Conservation (phyloP, 2,329 filamentous ascomycete species). For the Venturia carpophila region DNA sequence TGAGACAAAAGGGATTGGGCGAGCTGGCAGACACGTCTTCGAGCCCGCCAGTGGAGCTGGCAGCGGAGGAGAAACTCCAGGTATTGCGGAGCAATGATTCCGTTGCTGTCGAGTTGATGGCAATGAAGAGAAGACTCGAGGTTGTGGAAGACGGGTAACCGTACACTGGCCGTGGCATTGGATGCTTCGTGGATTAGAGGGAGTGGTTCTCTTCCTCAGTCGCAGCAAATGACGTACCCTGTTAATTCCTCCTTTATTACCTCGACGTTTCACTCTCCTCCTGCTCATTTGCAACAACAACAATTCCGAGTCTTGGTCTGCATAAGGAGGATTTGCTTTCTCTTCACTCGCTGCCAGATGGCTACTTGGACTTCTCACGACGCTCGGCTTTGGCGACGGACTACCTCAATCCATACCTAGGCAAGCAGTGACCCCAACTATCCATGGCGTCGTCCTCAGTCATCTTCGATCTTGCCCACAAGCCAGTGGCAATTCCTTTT, state of each 20-base stretch:
- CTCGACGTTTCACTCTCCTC: neutral
- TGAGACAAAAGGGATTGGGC: neutral
- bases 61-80: neutral
- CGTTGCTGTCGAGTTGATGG: conserved; percentile 24
- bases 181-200: conserved; percentile 2
- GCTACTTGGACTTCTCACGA: no score
- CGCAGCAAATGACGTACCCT: neutral
- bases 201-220: neutral
- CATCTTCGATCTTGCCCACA: no score
- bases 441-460: no score
- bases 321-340: no score
- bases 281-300: no score
- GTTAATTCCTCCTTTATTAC: neutral
- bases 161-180: conserved; percentile 16
- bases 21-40: neutral
- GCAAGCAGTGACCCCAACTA: no score
- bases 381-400: no score
- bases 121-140: conserved; percentile 40
- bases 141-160: conserved; percentile 19
- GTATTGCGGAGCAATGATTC: neutral
- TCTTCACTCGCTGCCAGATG: no score
- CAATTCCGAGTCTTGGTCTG: no score
- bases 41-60: neutral
- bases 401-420: no score
- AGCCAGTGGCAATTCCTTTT: neutral